phyloP scores from a whole-genome alignment of 352 stramenopile species.

The Thalassiosira oceanica region DNA sequence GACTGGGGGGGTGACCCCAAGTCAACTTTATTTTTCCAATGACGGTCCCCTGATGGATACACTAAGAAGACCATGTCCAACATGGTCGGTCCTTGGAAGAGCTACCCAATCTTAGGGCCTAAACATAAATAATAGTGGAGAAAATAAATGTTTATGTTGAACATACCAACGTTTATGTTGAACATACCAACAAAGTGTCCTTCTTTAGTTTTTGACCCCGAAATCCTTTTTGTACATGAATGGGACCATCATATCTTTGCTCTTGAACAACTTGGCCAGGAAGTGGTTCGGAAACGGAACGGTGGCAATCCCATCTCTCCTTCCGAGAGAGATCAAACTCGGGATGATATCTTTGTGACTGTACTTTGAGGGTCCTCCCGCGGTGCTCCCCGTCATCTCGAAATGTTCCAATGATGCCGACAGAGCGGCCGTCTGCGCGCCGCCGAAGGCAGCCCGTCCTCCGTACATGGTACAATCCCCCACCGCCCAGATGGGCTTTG shows the following conservation, averaged over 20 bases:
- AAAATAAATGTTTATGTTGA: too few relatives aligned
- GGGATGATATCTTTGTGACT: constrained; percentile 12
- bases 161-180: too few relatives aligned
- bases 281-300: constrained; percentile 16
- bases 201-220: constrained; percentile 14
- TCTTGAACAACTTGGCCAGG: constrained; percentile 13
- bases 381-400: constrained; percentile 8
- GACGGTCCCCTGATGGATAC: too few relatives aligned
- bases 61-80: too few relatives aligned
- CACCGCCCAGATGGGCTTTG: constrained; percentile 25
- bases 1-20: too few relatives aligned
- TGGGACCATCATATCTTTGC: constrained; percentile 12
- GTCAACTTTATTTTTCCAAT: too few relatives aligned
- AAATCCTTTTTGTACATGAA: constrained; percentile 18
- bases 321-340: constrained; percentile 13
- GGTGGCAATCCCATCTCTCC: constrained; percentile 6
- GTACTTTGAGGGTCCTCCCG: constrained; percentile 13
- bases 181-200: too few relatives aligned
- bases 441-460: constrained; percentile 11
- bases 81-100: too few relatives aligned
- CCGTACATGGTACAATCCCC: constrained; percentile 21
- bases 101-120: too few relatives aligned
- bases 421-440: constrained; percentile 11
- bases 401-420: constrained; percentile 15
- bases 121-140: too few relatives aligned